Percentiles rank a stretch among this genome's conserved stretches.
phyloP scores from a whole-genome alignment of 164 flowering plant species.

The Vitis labrusca region DNA sequence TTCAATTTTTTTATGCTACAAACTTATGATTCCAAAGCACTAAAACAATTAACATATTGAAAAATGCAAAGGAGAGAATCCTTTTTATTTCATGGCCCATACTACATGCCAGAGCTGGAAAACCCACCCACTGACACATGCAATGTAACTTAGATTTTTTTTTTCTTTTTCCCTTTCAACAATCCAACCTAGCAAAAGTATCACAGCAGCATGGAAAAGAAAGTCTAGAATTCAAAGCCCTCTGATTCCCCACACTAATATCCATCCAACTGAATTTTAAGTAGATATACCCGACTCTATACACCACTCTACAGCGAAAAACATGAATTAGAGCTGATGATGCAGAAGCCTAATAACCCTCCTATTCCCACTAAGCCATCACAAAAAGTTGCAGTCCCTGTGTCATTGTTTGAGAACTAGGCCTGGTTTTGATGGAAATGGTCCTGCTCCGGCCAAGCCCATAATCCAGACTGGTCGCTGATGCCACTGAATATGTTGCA shows the following conservation, averaged over 20 bases:
- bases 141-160: conserved; percentile 3
- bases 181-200: conserved; percentile 7
- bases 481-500: conserved; percentile 48
- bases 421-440: conserved; percentile 23
- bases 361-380: conserved; percentile 5
- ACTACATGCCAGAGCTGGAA: conserved; percentile 38
- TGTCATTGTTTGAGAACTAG: not conserved
- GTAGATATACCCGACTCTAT: conserved; percentile 16
- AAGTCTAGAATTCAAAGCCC: conserved; percentile 10
- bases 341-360: not conserved
- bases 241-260: conserved; percentile 15
- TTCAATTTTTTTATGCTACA: conserved; percentile 1
- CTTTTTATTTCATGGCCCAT: conserved; percentile 28
- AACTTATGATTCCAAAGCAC: conserved; percentile 8
- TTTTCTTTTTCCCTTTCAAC: not conserved
- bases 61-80: conserved; percentile 18
- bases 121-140: conserved; percentile 35
- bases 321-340: not conserved
- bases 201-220: conserved; percentile 5
- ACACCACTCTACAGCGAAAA: conserved; percentile 16
- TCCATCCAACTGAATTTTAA: conserved; percentile 10
- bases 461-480: conserved; percentile 42
- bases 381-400: not conserved
- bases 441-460: conserved; percentile 63
- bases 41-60: conserved; percentile 1